Conservation (phyloP, 139 green algal genomes). For the Chlamydomonas urium region DNA sequence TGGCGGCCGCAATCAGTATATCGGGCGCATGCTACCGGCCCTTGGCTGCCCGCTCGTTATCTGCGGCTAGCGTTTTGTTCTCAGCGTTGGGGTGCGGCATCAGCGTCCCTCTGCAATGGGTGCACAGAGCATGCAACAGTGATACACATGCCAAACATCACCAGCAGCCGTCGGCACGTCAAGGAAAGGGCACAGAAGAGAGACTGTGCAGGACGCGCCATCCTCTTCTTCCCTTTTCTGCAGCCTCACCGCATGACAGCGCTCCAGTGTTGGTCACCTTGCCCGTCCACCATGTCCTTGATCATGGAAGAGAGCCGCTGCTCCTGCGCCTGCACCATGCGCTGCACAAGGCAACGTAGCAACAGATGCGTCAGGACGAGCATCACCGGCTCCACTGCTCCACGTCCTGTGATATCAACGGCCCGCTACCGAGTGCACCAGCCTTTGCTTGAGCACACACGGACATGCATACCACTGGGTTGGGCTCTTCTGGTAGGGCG, state of each 20-base stretch:
- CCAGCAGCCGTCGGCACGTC: background rate
- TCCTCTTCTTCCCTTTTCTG: background rate
- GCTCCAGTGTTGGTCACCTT: slow-evolving; percentile 34
- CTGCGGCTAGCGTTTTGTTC: slow-evolving; percentile 34
- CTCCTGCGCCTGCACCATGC: too few relatives aligned
- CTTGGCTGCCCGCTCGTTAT: slow-evolving; percentile 19
- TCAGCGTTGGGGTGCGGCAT: slow-evolving; percentile 23
- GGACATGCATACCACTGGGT: background rate
- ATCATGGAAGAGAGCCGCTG: slow-evolving; percentile 35
- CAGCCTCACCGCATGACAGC: slow-evolving; percentile 37
- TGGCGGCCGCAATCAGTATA: too few relatives aligned
- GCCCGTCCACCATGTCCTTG: slow-evolving; percentile 25
- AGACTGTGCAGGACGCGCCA: background rate
- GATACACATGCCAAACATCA: background rate
- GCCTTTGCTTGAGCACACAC: too few relatives aligned
- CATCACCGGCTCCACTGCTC: background rate
- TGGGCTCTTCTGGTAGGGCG: background rate
- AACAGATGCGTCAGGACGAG: background rate
- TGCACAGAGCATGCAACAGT: background rate
- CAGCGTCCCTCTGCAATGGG: slow-evolving; percentile 31
- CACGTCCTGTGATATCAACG: too few relatives aligned
- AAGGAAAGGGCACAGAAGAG: background rate
- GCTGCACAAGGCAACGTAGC: too few relatives aligned
- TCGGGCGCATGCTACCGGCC: too few relatives aligned
- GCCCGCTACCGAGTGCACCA: too few relatives aligned